These are phyloP conservation scores for Globisporangium parvum DNA, from an alignment of 352 stramenopile genomes.

Conservation along the genomic window DNA sequence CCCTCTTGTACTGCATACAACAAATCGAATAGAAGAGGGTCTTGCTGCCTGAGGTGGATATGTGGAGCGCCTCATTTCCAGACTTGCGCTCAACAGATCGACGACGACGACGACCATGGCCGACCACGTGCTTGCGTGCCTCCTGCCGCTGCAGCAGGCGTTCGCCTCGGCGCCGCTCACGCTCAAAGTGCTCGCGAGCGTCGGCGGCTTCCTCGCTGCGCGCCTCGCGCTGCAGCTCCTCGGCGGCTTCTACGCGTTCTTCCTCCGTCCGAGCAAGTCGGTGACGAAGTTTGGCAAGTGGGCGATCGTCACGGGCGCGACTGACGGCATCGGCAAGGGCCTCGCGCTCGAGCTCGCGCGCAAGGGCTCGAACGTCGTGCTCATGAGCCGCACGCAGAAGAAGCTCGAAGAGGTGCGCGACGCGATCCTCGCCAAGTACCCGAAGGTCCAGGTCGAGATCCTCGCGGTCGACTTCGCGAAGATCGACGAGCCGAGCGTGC, in stretches of 20 bases:
- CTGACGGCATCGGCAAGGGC: constrained; percentile 90
- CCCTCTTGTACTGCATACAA: not conserved
- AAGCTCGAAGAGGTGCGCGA: constrained; percentile 92
- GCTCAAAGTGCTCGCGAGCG: constrained; percentile 33
- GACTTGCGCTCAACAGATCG: not conserved
- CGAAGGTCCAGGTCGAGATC: constrained; percentile 80
- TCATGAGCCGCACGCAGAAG: constrained; percentile 96
- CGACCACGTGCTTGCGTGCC: constrained; percentile 6
- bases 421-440: constrained; percentile 93
- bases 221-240: constrained; percentile 50
- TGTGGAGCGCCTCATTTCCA: not conserved
- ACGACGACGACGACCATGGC: not conserved
- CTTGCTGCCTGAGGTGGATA: not conserved
- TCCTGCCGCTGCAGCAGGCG: constrained; percentile 25
- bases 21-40: not conserved
- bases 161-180: constrained; percentile 26
- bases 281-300: constrained; percentile 95
- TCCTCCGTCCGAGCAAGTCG: constrained; percentile 92
- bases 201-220: constrained; percentile 45
- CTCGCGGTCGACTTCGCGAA: constrained; percentile 94
- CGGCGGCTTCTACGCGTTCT: constrained; percentile 70
- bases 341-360: constrained; percentile 94
- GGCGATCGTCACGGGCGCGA: constrained; percentile 96
- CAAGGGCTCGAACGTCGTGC: constrained; percentile 95
- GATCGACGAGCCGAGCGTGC: constrained; percentile 75